phyloP scores from a whole-genome alignment of 2,329 filamentous ascomycete species.

The Penicillium concentricum region DNA sequence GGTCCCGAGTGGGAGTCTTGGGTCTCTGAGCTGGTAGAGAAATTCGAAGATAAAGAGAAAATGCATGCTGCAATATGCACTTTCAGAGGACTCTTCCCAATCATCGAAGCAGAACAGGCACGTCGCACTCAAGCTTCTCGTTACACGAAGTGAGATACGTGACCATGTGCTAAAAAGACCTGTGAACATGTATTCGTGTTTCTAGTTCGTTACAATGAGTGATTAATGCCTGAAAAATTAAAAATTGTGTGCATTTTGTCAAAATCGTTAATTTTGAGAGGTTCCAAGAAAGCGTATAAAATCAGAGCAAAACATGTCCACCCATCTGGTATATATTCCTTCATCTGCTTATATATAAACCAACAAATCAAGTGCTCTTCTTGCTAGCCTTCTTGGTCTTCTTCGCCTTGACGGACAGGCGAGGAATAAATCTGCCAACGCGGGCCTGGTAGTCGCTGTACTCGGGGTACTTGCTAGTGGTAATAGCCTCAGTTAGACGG shows the following conservation, averaged over 20 bases:
- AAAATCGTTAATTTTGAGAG: neutral
- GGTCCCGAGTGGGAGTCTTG: slow-evolving; percentile 3
- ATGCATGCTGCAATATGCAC: neutral
- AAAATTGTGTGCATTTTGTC: neutral
- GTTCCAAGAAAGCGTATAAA: neutral
- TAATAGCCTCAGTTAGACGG: slow-evolving; percentile 80
- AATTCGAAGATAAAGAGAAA: neutral
- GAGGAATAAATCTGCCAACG: slow-evolving; percentile 80
- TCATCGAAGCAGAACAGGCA: neutral
- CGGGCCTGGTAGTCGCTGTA: slow-evolving; percentile 80
- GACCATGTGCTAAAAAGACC: neutral
- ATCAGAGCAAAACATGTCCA: neutral
- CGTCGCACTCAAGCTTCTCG: neutral
- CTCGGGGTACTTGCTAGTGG: slow-evolving; percentile 78
- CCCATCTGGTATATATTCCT: neutral
- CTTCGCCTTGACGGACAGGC: slow-evolving; percentile 36
- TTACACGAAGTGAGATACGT: neutral
- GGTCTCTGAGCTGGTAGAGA: neutral
- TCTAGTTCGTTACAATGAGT: neutral
- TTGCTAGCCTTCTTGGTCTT: slow-evolving; percentile 23
- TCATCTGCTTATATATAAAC: neutral
- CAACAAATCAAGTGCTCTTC: slow-evolving; percentile 18
- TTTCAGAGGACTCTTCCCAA: neutral
- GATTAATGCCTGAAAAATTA: neutral
- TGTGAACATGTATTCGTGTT: neutral